Conservation (phyloP, 306 rosid species). For the Cucurbita argyrosperma region DNA sequence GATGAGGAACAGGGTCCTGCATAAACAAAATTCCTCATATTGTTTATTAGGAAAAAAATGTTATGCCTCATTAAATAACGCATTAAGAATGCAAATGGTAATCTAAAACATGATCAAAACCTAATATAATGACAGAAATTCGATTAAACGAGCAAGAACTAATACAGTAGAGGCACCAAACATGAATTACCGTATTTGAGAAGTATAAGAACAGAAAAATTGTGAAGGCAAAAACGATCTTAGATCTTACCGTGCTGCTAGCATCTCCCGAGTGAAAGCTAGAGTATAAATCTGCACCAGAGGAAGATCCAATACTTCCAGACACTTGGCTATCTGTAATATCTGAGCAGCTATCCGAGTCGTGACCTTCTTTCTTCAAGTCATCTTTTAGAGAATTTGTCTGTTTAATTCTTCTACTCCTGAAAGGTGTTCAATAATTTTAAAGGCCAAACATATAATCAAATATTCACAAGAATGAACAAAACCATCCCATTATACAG, state of each 20-base stretch:
- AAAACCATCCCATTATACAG: conserved; percentile 8
- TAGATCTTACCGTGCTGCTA: conserved; percentile 29
- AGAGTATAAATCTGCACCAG: conserved; percentile 27
- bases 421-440: conserved; percentile 6
- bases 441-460: background rate
- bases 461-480: background rate
- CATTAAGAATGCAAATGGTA: background rate
- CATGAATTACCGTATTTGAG: background rate
- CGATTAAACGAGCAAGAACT: background rate
- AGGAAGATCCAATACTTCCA: conserved; percentile 25
- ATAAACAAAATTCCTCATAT: background rate
- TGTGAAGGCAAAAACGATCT: background rate
- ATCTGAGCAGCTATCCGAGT: conserved; percentile 21
- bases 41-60: background rate
- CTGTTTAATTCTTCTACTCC: conserved; percentile 23
- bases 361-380: conserved; percentile 10
- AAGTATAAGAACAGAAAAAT: background rate
- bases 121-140: background rate
- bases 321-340: conserved; percentile 17
- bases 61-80: background rate
- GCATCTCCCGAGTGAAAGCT: conserved; percentile 27
- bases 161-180: background rate
- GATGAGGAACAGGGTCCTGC: background rate
- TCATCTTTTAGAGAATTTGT: conserved; percentile 11
- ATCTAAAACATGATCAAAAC: background rate